Base-by-base conservation (phyloP, 331 rosid genomes). In the Erythrophleum ivorense region DNA sequence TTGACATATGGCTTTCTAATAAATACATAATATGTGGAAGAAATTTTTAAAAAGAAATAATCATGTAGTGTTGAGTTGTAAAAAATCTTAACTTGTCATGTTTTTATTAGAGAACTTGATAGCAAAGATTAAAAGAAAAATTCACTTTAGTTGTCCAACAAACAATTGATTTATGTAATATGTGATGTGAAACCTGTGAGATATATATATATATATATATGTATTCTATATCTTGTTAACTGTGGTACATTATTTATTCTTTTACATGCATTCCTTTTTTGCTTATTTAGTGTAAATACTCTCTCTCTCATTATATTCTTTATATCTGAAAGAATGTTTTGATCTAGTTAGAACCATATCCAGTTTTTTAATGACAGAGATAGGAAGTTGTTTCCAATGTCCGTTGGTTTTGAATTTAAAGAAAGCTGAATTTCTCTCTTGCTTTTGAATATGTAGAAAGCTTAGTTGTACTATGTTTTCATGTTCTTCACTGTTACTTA, bases 401-500 rank as follows among this genome's bases (percentile, higher is more conserved):
- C 13, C 45, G 67, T 15, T 77, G 58, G 50, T 70, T 75, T 11
- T 50, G 59, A 31, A 72, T 74, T 19, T 46, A 75, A 78, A 50
- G 7, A 43, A 1, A 19, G 16, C 34, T 43, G 52, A 68, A 60
- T 60, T 7, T 31, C 12, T 49, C 18, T 9, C 62, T 24, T 83
- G 52, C 49, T 58, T 73, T 41, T 34, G 62, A 18, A 75, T 67
- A n/a, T 45, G 78, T 74, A 40, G 19, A n/a, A 40, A 2, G 38
- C 19, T 21, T 10, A 45, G 53, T 19, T 68, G 73, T 24, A 13
- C 18, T 16, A 13, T 71, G 43, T 34, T 71, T 82, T 83, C 54
- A 48, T 79, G 82, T 81, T 77, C 70, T 83, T 78, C 9, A 46
- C 68, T 71, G 79, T 87, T 54, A 81, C 78, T 81, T 43, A 77